Conservation (phyloP, 176 grass and related monocot genomes). For the Stipa capillata region DNA sequence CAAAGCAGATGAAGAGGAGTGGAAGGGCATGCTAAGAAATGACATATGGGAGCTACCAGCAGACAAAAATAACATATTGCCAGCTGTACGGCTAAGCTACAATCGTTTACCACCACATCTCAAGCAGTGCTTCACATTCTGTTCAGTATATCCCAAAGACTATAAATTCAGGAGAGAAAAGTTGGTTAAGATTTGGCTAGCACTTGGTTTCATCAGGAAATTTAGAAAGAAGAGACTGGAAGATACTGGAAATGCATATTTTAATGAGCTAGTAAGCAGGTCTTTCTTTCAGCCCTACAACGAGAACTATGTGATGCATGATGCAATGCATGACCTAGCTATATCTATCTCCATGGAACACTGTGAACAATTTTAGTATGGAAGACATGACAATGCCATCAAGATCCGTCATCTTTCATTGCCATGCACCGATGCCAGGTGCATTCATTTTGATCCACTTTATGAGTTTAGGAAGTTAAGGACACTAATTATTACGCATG, state of each 20-base stretch:
- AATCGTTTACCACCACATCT: constrained; percentile 58
- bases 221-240: constrained; percentile 39
- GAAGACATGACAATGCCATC: neutral
- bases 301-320: constrained; percentile 57
- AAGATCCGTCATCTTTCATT: constrained; percentile 63
- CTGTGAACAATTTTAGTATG: constrained; percentile 35
- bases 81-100: constrained; percentile 66
- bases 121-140: constrained; percentile 77
- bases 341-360: constrained; percentile 53
- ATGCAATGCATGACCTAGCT: constrained; percentile 66
- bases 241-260: constrained; percentile 47
- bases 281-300: constrained; percentile 52
- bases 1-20: constrained; percentile 49
- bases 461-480: constrained; percentile 48
- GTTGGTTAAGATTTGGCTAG: constrained; percentile 60
- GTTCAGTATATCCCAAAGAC: constrained; percentile 73
- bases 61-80: constrained; percentile 46
- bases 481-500: constrained; percentile 49
- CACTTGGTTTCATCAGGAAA: constrained; percentile 43
- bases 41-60: constrained; percentile 53
- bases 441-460: constrained; percentile 26
- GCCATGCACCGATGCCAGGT: constrained; percentile 17
- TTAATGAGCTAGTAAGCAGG: constrained; percentile 54
- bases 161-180: constrained; percentile 50
- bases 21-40: constrained; percentile 52